These are phyloP conservation scores for Waltiozyma sp. DNA, from an alignment of 1,139 yeast genomes.

Conservation along the genomic window DNA sequence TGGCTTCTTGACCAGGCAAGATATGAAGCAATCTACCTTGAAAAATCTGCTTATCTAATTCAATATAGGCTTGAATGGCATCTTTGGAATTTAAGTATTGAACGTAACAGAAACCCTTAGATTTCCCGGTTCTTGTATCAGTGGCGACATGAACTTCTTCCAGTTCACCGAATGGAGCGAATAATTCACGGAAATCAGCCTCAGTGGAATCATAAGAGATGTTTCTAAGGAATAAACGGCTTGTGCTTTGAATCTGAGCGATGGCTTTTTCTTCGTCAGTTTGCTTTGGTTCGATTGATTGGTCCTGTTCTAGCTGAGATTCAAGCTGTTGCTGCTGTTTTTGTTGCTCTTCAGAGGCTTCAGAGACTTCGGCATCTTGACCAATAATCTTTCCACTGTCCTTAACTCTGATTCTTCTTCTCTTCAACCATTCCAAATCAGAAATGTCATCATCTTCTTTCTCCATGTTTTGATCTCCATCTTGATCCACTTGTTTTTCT, in stretches of 20 bases:
- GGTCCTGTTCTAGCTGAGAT: constrained; percentile 3
- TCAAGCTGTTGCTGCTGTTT: constrained; percentile 1
- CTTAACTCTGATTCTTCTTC: constrained; percentile 63
- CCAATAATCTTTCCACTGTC: constrained; percentile 28
- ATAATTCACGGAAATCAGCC: constrained; percentile 53
- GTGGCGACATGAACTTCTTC: constrained; percentile 85
- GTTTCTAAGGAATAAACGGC: constrained; percentile 82
- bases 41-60: constrained; percentile 77
- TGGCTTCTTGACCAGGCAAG: constrained; percentile 74
- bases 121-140: constrained; percentile 80
- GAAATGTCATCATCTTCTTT: constrained; percentile 42
- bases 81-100: constrained; percentile 55
- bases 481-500: constrained; percentile 6
- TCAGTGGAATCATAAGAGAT: constrained; percentile 74
- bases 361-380: constrained; percentile 12
- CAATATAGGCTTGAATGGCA: constrained; percentile 66
- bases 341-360: constrained; percentile 8
- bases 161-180: constrained; percentile 35
- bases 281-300: constrained; percentile 13
- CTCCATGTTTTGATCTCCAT: constrained; percentile 22
- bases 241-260: constrained; percentile 52
- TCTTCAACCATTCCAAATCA: constrained; percentile 84
- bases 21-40: constrained; percentile 92
- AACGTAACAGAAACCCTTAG: constrained; percentile 89
- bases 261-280: constrained; percentile 35